Conservation (phyloP, 2,329 filamentous ascomycete species). For the Aspergillus piperis region DNA sequence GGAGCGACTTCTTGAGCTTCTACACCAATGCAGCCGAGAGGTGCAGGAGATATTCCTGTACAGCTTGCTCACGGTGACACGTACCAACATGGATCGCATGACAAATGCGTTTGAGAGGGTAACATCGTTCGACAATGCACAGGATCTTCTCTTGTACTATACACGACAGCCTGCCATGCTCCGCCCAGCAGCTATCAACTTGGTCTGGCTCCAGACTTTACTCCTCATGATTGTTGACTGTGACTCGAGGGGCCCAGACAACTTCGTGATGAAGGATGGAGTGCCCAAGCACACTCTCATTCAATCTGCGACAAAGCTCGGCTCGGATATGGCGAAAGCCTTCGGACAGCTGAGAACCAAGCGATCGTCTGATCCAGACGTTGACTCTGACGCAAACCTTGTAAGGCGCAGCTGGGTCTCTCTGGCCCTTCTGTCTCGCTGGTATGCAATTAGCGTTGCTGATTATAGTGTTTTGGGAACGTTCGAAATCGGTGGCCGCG, state of each 20-base stretch:
- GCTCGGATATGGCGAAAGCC: constrained; percentile 41
- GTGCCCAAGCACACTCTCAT: constrained; percentile 43
- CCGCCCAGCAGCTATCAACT: constrained; percentile 38
- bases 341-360: constrained; percentile 43
- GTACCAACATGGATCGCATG: constrained; percentile 39
- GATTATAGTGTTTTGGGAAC: constrained; percentile 41
- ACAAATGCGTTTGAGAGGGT: constrained; percentile 37
- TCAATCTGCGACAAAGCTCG: constrained; percentile 42
- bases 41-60: constrained; percentile 46
- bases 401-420: constrained; percentile 44
- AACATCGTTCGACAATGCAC: constrained; percentile 42
- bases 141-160: constrained; percentile 42
- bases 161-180: constrained; percentile 40
- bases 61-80: constrained; percentile 42
- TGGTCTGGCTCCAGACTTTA: constrained; percentile 46
- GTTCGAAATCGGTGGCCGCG: constrained; percentile 41
- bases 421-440: constrained; percentile 42
- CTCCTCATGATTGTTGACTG: constrained; percentile 47
- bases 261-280: constrained; percentile 44
- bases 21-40: constrained; percentile 43
- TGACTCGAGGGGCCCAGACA: constrained; percentile 45
- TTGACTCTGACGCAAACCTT: constrained; percentile 45
- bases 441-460: constrained; percentile 45
- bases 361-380: constrained; percentile 35
- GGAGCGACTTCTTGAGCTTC: constrained; percentile 38